Conservation (phyloP, 768 basidiomycete genomes). For the Hemileccinum impolitum region DNA sequence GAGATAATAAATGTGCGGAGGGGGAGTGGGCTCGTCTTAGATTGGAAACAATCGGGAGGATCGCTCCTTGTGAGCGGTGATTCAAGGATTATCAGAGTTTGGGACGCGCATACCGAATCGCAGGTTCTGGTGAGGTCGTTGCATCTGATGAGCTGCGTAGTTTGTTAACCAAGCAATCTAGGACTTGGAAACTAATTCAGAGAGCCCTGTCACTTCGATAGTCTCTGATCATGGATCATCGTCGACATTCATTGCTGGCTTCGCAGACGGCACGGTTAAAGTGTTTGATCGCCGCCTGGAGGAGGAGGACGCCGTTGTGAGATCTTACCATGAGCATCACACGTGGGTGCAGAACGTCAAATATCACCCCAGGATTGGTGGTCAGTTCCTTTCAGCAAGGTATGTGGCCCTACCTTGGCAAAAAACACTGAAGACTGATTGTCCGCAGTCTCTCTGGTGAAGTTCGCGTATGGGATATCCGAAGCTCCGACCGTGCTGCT, state of each 20-base stretch:
- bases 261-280: slow-evolving; percentile 87
- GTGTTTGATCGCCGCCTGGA: slow-evolving; percentile 90
- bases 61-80: slow-evolving; percentile 89
- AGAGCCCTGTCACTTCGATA: slow-evolving; percentile 86
- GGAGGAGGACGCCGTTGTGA: slow-evolving; percentile 78
- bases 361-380: slow-evolving; percentile 67
- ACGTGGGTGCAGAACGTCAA: slow-evolving; percentile 91
- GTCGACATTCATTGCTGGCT: slow-evolving; percentile 83
- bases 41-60: slow-evolving; percentile 91
- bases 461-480: slow-evolving; percentile 88
- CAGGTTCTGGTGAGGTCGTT: slow-evolving; percentile 56
- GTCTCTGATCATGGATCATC: slow-evolving; percentile 72
- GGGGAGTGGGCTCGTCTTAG: slow-evolving; percentile 80
- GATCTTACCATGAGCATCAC: slow-evolving; percentile 71
- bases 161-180: slow-evolving; percentile 29
- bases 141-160: neutral
- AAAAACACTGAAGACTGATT: neutral
- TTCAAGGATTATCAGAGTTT: slow-evolving; percentile 81
- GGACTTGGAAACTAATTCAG: slow-evolving; percentile 88
- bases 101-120: slow-evolving; percentile 93
- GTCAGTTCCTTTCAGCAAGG: slow-evolving; percentile 86
- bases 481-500: slow-evolving; percentile 56
- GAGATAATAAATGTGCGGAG: slow-evolving; percentile 73
- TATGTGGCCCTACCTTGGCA: slow-evolving; percentile 32
- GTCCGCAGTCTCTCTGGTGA: slow-evolving; percentile 75